Conservation (phyloP, 495 filamentous ascomycete genomes). For the Neurospora tetrasperma region DNA sequence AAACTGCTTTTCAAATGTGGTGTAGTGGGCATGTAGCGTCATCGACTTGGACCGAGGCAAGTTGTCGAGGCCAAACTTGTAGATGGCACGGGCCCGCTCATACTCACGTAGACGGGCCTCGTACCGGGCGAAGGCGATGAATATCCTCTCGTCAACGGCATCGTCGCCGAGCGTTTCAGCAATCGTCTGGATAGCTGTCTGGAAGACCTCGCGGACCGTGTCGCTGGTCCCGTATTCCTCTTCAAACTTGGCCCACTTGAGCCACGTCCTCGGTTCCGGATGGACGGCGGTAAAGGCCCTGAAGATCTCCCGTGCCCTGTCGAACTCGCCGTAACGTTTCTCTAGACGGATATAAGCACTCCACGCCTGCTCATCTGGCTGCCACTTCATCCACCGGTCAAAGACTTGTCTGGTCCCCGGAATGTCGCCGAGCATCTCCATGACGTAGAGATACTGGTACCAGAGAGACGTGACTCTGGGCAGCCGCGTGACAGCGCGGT, state of each 20-base stretch:
- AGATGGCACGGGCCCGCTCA: slow-evolving; percentile 90
- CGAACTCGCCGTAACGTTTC: slow-evolving; percentile 86
- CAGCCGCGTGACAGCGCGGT: slow-evolving; percentile 87
- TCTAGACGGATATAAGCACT: slow-evolving; percentile 92
- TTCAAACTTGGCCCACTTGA: slow-evolving; percentile 97
- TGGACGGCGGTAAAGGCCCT: slow-evolving; percentile 87
- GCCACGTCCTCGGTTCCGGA: slow-evolving; percentile 93
- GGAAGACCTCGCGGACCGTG: slow-evolving; percentile 85
- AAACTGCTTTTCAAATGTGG: slow-evolving; percentile 96
- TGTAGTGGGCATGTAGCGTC: slow-evolving; percentile 81
- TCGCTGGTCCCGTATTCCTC: slow-evolving; percentile 90
- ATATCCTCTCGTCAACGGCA: slow-evolving; percentile 92
- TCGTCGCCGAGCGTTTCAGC: slow-evolving; percentile 89
- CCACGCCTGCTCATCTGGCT: slow-evolving; percentile 94
- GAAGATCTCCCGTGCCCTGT: slow-evolving; percentile 75
- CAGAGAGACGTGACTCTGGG: slow-evolving; percentile 90
- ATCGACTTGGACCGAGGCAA: slow-evolving; percentile 80
- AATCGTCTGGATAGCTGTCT: slow-evolving; percentile 76
- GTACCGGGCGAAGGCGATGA: slow-evolving; percentile 84
- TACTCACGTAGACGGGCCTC: slow-evolving; percentile 92
- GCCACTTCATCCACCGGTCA: slow-evolving; percentile 97
- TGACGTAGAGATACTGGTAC: slow-evolving; percentile 99
- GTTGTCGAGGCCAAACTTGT: slow-evolving; percentile 90
- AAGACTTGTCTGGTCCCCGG: slow-evolving; percentile 90
- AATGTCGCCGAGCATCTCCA: slow-evolving; percentile 91